A percentile compares a stretch with the other conserved stretches of the same genome.
These are phyloP conservation scores for Camillea tinctor DNA, from an alignment of 2,329 filamentous ascomycete species.

Conservation along the genomic window DNA sequence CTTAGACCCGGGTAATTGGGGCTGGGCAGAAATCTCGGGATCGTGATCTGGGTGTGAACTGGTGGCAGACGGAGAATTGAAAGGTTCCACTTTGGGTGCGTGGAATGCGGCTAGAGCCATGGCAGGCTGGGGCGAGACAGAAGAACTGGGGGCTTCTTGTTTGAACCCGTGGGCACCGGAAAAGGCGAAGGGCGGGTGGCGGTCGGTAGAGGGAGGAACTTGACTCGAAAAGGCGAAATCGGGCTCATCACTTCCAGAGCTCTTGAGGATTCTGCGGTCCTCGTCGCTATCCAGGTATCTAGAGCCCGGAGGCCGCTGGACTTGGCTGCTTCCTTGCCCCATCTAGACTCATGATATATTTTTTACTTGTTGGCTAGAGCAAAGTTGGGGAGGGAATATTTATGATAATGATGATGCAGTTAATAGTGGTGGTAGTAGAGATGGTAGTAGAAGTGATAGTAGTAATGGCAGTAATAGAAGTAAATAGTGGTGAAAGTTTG, in stretches of 20 bases:
- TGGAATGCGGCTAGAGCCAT: no score
- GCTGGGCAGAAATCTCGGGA: neutral
- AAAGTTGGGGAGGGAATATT: no score
- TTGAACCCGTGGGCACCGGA: neutral
- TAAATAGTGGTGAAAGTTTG: no score
- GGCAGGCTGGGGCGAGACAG: neutral
- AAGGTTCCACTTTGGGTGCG: neutral
- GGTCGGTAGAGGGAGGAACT: conserved; percentile 6
- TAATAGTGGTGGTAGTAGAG: no score
- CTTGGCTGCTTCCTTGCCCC: conserved; percentile 1
- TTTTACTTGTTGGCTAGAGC: neutral
- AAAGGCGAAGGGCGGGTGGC: neutral
- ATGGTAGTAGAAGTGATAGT: no score
- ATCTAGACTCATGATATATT: conserved; percentile 1
- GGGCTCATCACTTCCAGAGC: neutral
- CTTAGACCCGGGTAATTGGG: neutral
- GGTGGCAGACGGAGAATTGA: conserved; percentile 12
- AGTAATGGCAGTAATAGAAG: no score
- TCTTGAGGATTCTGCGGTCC: neutral
- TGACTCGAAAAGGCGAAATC: conserved; percentile 18
- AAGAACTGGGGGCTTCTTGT: neutral
- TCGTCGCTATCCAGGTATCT: neutral
- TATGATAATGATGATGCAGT: no score
- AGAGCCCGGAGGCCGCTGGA: neutral
- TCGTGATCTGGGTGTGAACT: conserved; percentile 4